Conservation (phyloP, 306 rosid species). For the Gastrolobium bilobum region DNA sequence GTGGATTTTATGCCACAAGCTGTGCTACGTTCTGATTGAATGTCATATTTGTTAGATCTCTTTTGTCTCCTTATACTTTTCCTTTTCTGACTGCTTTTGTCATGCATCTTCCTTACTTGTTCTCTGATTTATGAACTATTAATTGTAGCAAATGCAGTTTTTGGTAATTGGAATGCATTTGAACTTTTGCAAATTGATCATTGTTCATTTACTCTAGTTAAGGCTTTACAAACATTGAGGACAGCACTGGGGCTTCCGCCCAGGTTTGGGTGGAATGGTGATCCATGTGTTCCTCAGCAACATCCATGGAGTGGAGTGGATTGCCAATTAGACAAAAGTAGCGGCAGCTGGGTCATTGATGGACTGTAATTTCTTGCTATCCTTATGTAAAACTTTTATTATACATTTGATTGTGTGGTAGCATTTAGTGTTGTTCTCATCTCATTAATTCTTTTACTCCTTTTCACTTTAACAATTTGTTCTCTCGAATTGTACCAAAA, state of each 20-base stretch:
- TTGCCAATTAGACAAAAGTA: constrained; percentile 65
- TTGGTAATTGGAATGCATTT: background rate
- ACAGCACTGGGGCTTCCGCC: constrained; percentile 74
- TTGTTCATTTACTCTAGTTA: constrained; percentile 57
- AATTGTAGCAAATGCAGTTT: background rate
- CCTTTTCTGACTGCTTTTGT: constrained; percentile 21
- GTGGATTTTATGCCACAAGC: constrained; percentile 1
- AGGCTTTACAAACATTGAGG: constrained; percentile 71
- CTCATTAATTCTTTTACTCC: constrained; percentile 12
- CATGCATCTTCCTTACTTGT: background rate
- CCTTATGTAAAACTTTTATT: constrained; percentile 24
- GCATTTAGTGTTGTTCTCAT: background rate
- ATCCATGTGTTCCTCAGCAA: constrained; percentile 90
- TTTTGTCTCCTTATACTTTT: background rate
- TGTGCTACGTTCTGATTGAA: background rate
- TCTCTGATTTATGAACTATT: constrained; percentile 4
- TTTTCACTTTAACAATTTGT: background rate
- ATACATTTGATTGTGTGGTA: constrained; percentile 25
- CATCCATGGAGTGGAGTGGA: constrained; percentile 92
- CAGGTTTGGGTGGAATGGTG: constrained; percentile 91
- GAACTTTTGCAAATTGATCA: constrained; percentile 37
- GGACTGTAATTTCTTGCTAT: constrained; percentile 72
- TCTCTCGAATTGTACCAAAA: constrained; percentile 21
- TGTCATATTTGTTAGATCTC: constrained; percentile 9
- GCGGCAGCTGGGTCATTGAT: constrained; percentile 76